A percentile compares a stretch with the other conserved stretches of the same genome.
These are phyloP conservation scores for Elongisporangium anandrum DNA, from an alignment of 352 stramenopile genomes.

Conservation along the genomic window DNA sequence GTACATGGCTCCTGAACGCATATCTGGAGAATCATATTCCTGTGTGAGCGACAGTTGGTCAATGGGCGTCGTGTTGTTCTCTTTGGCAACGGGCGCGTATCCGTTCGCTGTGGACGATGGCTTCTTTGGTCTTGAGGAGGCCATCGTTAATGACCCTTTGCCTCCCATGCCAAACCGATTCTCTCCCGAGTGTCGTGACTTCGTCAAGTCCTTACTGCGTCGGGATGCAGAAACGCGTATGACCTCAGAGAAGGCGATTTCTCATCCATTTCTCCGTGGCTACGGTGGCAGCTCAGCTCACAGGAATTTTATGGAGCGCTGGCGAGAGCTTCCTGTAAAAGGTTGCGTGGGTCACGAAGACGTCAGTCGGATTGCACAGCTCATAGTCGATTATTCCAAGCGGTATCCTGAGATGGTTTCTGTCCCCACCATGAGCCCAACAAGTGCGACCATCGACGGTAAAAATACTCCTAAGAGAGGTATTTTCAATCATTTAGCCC, in stretches of 20 bases:
- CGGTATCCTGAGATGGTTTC: constrained; percentile 10
- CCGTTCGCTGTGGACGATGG: constrained; percentile 71
- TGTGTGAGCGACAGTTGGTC: constrained; percentile 82
- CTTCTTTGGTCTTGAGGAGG: constrained; percentile 82
- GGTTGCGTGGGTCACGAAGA: constrained; percentile 2
- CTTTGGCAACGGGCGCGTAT: constrained; percentile 56
- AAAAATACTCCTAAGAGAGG: not conserved
- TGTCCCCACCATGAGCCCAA: not conserved
- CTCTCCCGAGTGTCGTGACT: constrained; percentile 87
- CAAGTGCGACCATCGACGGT: not conserved
- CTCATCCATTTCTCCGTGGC: constrained; percentile 83
- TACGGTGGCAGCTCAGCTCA: constrained; percentile 35
- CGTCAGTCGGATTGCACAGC: constrained; percentile 4
- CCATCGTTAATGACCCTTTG: constrained; percentile 71
- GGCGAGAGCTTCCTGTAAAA: constrained; percentile 33
- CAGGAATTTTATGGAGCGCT: constrained; percentile 26
- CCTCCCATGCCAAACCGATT: constrained; percentile 78
- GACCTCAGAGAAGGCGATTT: constrained; percentile 79
- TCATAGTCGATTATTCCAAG: constrained; percentile 13
- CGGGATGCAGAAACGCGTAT: constrained; percentile 81
- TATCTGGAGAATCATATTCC: constrained; percentile 83
- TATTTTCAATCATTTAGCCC: constrained; percentile 11
- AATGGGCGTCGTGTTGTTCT: constrained; percentile 68
- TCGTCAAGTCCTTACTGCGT: constrained; percentile 90
- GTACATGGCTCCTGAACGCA: constrained; percentile 94